phyloP scores from a whole-genome alignment of 768 basidiomycete genomes.

The Mycena venus region DNA sequence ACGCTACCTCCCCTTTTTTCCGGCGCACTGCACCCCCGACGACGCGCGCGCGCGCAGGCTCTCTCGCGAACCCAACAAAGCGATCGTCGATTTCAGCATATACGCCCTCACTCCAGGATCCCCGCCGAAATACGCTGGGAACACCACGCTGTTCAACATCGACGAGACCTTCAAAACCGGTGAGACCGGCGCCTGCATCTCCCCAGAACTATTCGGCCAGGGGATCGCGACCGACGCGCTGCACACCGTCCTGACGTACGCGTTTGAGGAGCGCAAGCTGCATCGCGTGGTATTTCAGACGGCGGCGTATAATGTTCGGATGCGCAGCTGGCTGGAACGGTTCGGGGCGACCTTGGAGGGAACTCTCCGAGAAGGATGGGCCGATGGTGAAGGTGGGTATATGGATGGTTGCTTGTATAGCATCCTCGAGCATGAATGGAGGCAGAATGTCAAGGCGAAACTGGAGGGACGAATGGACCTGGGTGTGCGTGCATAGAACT shows the following conservation, averaged over 20 bases:
- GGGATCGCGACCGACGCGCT: conserved; percentile 60
- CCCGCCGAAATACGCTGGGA: conserved; percentile 48
- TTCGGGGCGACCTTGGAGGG: conserved; percentile 55
- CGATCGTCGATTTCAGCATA: conserved; percentile 53
- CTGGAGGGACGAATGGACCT: conserved; percentile 16
- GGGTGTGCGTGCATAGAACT: too few species aligned
- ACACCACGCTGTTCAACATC: conserved; percentile 54
- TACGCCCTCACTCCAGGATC: conserved; percentile 38
- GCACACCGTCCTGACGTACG: conserved; percentile 53
- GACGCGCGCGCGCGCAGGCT: conserved; percentile 53
- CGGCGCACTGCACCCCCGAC: conserved; percentile 49
- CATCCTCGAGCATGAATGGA: conserved; percentile 60
- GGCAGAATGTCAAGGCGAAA: conserved; percentile 40
- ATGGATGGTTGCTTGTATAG: conserved; percentile 56
- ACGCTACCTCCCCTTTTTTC: conserved; percentile 55
- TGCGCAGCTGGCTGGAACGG: conserved; percentile 62
- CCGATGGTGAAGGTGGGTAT: conserved; percentile 48
- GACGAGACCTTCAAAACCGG: conserved; percentile 50
- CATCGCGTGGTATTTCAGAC: conserved; percentile 61
- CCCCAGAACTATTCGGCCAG: conserved; percentile 50
- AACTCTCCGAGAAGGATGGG: conserved; percentile 56
- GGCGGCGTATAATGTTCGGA: conserved; percentile 53
- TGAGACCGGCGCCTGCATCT: conserved; percentile 57
- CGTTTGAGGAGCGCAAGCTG: conserved; percentile 57
- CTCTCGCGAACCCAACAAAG: conserved; percentile 46